Evolutionary conservation across 2,329 filamentous ascomycete species (phyloP), one percentile per base, ranked within the genome.

Genomic region (Pochonia chlamydosporia): DNA sequence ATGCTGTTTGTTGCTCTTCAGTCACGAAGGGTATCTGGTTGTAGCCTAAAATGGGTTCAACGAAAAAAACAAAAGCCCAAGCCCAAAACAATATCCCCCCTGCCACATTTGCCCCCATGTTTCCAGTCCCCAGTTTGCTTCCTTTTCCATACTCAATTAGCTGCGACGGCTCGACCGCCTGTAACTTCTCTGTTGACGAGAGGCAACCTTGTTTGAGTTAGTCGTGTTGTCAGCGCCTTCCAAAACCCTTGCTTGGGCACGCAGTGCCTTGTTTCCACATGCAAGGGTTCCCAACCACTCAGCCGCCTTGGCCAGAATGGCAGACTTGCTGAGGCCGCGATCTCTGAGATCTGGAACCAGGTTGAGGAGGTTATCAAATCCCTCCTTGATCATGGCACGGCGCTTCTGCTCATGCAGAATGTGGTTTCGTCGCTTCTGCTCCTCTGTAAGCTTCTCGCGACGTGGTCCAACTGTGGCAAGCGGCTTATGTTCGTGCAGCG

Each of bases 321-420:
- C 46, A 3, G 46, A 48, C 25, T 44, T 48, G 42, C 46, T 48
- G 0, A 48, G 18, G 6, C 36, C 46, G 5, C 40, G 41, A 16
- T 48, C 28, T 16, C 23, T 44, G 5, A 41, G 3, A n/a, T 13
- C 41, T 5, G 46, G 46, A 14, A 48, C 35, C 10, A 44, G 20
- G 2, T 35, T 33, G 20, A 44, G 41, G 7, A 48, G 23, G 5
- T 44, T 36, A 2, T 44, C 26, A n/a, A 44, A 48, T 0, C 46
- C 46, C 3, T 48, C 36, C 25, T 48, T 44, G 35, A 48, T 44
- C 25, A 44, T 35, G 5, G 46, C 46, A 3, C 46, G 35, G 13
- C 46, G 41, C 26, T 44, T 48, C 16, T 44, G 26, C 41, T 44
- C 42, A 5, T 48, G 46, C 4, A 44, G 41, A 9, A 48, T 48